Conservation (phyloP, 768 basidiomycete species). For the Phlebiopsis flavidoalba region DNA sequence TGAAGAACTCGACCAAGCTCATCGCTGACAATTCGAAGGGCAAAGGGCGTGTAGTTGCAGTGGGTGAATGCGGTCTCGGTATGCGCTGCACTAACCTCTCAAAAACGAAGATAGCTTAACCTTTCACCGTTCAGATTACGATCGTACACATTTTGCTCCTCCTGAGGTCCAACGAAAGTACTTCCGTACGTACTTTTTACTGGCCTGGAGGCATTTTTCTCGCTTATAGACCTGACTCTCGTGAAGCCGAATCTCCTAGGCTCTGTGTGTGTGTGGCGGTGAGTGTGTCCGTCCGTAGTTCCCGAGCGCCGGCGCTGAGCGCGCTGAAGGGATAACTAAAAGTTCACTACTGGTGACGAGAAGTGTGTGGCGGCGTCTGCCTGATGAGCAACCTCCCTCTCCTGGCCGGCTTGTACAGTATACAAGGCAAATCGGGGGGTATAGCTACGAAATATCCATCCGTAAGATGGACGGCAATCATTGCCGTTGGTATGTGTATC, state of each 20-base stretch:
- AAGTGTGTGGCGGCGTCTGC: conserved; percentile 50
- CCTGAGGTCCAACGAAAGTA: conserved; percentile 54
- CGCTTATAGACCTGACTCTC: not conserved
- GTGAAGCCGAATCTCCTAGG: no score
- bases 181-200: conserved; percentile 49
- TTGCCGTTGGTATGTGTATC: conserved; percentile 48
- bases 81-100: conserved; percentile 7
- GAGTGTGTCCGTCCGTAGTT: no score
- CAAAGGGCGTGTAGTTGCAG: conserved; percentile 56
- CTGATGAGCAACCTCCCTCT: conserved; percentile 58
- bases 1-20: conserved; percentile 47
- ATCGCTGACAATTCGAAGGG: conserved; percentile 45
- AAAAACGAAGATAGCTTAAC: not conserved
- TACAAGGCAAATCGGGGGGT: conserved; percentile 48
- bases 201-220: not conserved
- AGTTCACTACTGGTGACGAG: conserved; percentile 37
- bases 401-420: conserved; percentile 54
- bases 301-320: no score
- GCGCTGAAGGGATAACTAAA: conserved; percentile 24
- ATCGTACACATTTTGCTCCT: conserved; percentile 61
- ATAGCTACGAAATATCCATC: conserved; percentile 61
- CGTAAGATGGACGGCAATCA: conserved; percentile 50
- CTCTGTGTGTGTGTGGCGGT: no score
- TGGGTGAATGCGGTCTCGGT: conserved; percentile 84
- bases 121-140: conserved; percentile 52